Evolutionary conservation across 2,329 filamentous ascomycete species (phyloP), one percentile per base, ranked within the genome.

Genomic region (Fusarium sp.): DNA sequence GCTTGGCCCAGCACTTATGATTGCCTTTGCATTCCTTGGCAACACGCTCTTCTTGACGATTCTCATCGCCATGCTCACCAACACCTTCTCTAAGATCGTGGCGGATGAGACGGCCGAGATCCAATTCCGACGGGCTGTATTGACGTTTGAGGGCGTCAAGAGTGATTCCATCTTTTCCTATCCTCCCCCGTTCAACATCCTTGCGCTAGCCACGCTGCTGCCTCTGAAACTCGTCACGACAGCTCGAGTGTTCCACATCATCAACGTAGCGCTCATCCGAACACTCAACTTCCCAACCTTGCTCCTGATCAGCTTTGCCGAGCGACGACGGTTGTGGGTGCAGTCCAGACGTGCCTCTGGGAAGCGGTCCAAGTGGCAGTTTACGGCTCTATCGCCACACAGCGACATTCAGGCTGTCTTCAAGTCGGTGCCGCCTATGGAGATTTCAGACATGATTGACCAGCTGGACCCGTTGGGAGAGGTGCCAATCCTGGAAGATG

Each of bases 31-130:
- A 6, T 93, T 94, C 77, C 84, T 94, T 9, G 92, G 92, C 59
- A 94, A 94, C 80, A 93, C 91, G 0, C 87, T 94, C 42, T 94
- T 94, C 83, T 84, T 94, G 45, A 94, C 92, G 1, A 92, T 94
- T 71, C 86, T 94, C 2, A 91, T 94, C 2, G 92, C 92, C 20
- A 93, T 93, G 83, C 87, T 94, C 35, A 92, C 89, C 66, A 93
- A 93, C 78, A 93, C 92, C 0, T 93, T 93, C 78, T 90, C 89
- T 63, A 90, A 89, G 63, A 91, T 94, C 60, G 91, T 92, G n/a
- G 86, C 87, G 59, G 91, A 93, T 72, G 91, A 92, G 20, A 89
- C 89, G 0, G 90, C 91, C 5, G 92, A 94, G 80, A 91, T 93
- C 31, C 90, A 92, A 72, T 94, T 93, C 80, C 89, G 92, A 7